Evolutionary conservation across 305 asterid genomes (phyloP), one percentile per base, ranked within the genome.

Genomic region (Fraxinus latifolia): DNA sequence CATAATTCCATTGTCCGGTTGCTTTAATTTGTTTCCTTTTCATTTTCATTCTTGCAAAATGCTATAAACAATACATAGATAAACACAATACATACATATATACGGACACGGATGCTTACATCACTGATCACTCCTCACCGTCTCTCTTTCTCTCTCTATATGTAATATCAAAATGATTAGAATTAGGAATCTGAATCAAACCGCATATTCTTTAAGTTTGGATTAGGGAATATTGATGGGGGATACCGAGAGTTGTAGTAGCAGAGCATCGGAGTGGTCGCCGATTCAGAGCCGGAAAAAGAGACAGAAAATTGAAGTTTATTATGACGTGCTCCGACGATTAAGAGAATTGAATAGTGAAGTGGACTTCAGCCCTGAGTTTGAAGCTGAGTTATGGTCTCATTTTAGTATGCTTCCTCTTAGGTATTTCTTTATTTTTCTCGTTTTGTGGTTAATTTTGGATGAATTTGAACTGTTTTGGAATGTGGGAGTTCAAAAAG

Each of bases 331-430:
- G 1, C 74, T 95, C 84, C 60, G 81, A 27, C 83, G 92, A 83
- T 86, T 95, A 55, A 86, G 77, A 80, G 97, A 92, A 82, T 87
- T 90, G 82, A 86, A 87, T 34, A 77, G 85, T 79, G 90, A 87
- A 76, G 97, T 92, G 82, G 87, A 80, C 53, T 60, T 83, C 31
- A 91, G 86, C 77, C 91, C 91, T 34, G 97, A 90, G 34, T 93
- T 93, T 86, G 96, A 90, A 83, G 97, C 94, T 83, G 95, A 94
- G 42, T 87, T 95, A 81, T 95, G 98, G 99, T 87, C 89, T 82
- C 99, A 95, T 83, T 93, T 95, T 79, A 82, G 80, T 76, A 88
- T 84, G 86, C 93, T 95, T 62, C 91, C 99, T 21, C 91, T 89
- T 36, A 90, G 98, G 98, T 93, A 89, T 37, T 42, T 44, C 4